Conservation (phyloP, 345 rosid genomes). For the Salix purpurea region DNA sequence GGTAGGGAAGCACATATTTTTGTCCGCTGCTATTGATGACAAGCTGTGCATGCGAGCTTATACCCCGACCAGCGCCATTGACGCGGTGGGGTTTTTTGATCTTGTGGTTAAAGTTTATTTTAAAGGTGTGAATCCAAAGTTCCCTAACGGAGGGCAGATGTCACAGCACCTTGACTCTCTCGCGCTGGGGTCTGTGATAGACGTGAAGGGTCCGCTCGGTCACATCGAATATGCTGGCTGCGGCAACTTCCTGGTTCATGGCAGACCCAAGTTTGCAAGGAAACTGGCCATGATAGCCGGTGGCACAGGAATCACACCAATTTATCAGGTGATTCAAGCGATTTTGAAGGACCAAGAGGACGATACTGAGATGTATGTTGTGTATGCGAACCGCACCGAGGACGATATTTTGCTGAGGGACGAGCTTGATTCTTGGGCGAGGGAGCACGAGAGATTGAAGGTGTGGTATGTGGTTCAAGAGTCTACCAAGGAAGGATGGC, state of each 20-base stretch:
- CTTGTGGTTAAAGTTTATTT: slow-evolving; percentile 74
- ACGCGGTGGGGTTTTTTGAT: slow-evolving; percentile 71
- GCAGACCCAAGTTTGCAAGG: slow-evolving; percentile 69
- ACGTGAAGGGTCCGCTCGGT: slow-evolving; percentile 87
- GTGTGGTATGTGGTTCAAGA: slow-evolving; percentile 82
- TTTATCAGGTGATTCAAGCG: slow-evolving; percentile 76
- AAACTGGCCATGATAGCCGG: slow-evolving; percentile 88
- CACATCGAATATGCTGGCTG: slow-evolving; percentile 74
- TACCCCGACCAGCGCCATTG: slow-evolving; percentile 64
- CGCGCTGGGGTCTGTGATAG: slow-evolving; percentile 49
- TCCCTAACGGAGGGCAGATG: slow-evolving; percentile 84
- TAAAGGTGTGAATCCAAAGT: slow-evolving; percentile 69
- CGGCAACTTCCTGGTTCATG: slow-evolving; percentile 68
- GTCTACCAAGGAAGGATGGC: slow-evolving; percentile 64
- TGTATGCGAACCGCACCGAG: slow-evolving; percentile 84
- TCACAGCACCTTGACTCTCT: slow-evolving; percentile 74
- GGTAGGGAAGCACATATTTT: slow-evolving; percentile 76
- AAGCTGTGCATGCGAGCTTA: slow-evolving; percentile 87
- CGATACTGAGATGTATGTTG: slow-evolving; percentile 69
- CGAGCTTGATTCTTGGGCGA: slow-evolving; percentile 81
- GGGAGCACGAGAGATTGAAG: slow-evolving; percentile 53
- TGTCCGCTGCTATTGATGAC: slow-evolving; percentile 58
- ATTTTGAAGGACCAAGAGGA: slow-evolving; percentile 74
- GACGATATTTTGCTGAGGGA: slow-evolving; percentile 75
- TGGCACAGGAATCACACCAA: slow-evolving; percentile 93